A percentile compares a stretch with the other conserved stretches of the same genome.
These are phyloP conservation scores for Serpula lacrymans DNA, from an alignment of 768 basidiomycete genomes.

Conservation along the genomic window DNA sequence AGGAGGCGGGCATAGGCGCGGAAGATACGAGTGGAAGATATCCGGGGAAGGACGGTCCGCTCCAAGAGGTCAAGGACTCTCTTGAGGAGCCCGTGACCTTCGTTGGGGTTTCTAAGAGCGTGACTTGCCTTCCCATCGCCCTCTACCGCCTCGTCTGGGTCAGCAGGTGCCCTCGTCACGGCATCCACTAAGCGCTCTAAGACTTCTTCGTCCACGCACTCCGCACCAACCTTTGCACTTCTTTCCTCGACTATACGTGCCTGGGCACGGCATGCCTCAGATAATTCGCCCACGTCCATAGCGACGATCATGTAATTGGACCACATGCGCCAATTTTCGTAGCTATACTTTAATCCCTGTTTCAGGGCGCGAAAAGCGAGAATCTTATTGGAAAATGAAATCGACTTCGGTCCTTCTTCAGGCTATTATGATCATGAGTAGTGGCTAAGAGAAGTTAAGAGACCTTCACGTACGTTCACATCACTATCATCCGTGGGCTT, in stretches of 20 bases:
- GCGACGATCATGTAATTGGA: slow-evolving; percentile 93
- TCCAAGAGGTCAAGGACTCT: slow-evolving; percentile 75
- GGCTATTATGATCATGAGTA: slow-evolving; percentile 1
- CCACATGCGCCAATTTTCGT: slow-evolving; percentile 99
- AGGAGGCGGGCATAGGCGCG: slow-evolving; percentile 79
- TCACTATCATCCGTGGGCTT: slow-evolving; percentile 31
- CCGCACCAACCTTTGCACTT: slow-evolving; percentile 40
- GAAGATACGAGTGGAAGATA: slow-evolving; percentile 78
- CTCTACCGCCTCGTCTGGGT: slow-evolving; percentile 35
- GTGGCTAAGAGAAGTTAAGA: not conserved
- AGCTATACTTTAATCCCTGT: slow-evolving; percentile 79
- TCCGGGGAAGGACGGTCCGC: slow-evolving; percentile 72
- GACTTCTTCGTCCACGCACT: slow-evolving; percentile 80
- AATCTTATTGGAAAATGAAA: slow-evolving; percentile 72
- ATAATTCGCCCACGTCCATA: slow-evolving; percentile 89
- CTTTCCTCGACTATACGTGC: slow-evolving; percentile 70
- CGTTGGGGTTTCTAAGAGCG: slow-evolving; percentile 47
- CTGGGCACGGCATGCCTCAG: slow-evolving; percentile 82
- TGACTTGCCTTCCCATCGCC: slow-evolving; percentile 13
- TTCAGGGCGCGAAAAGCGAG: slow-evolving; percentile 92
- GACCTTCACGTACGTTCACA: slow-evolving; percentile 24
- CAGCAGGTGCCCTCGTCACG: slow-evolving; percentile 56
- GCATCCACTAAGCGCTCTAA: slow-evolving; percentile 87
- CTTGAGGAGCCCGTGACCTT: slow-evolving; percentile 62
- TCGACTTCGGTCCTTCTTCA: slow-evolving; percentile 23